Base-by-base conservation (phyloP, 352 stramenopile genomes). In the Phytophthora macrochlamydospora region DNA sequence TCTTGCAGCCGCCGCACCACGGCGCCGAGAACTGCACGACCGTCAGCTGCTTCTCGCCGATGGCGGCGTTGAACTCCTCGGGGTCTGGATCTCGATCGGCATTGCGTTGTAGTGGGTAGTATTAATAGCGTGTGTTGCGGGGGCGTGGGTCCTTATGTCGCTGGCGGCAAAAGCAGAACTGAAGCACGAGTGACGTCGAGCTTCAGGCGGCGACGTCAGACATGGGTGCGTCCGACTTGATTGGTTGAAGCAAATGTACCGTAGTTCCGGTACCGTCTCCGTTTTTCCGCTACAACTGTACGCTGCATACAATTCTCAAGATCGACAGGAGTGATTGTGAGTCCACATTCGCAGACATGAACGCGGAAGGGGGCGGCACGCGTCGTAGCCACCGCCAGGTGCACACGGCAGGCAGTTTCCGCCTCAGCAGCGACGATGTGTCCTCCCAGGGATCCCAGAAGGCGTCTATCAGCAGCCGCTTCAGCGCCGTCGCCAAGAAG, bases 1-100 rank as follows among this genome's bases (percentile, higher is more conserved):
- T 78, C 73, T 91, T 91, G 75, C 85, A 93, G 59, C 80, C 76
- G 54, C 85, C 85, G 73, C 85, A 93, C 83, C 83, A 93, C 35
- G 81, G 78, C 43, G 85, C 85, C n/a, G 77, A 85, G 73, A 90
- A 90, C 52, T 79, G 72, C 44, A 81, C 81, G 35, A 90, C 70
- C 13, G 76, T 82, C 48, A 86, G 54, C 64, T 85, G 75, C 69
- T 85, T 83, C 45, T 77, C 62, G 40, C 56, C 71, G 13, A 85
- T 75, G 45, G 71, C 69, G 43, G 72, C 62, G 53, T 83, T 62
- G 62, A 88, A 90, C 50, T 88, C 72, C 35, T 84, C 77, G 30
- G 70, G 43, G 67, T 79, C 40, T 81, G 44, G 54, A 90, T 87
- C 54, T 78, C 60, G 54, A 78, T 67, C 51, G 76, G 70, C 63